These are phyloP conservation scores for Cercospora beticola DNA, from an alignment of 2,329 filamentous ascomycete genomes.

Conservation along the genomic window DNA sequence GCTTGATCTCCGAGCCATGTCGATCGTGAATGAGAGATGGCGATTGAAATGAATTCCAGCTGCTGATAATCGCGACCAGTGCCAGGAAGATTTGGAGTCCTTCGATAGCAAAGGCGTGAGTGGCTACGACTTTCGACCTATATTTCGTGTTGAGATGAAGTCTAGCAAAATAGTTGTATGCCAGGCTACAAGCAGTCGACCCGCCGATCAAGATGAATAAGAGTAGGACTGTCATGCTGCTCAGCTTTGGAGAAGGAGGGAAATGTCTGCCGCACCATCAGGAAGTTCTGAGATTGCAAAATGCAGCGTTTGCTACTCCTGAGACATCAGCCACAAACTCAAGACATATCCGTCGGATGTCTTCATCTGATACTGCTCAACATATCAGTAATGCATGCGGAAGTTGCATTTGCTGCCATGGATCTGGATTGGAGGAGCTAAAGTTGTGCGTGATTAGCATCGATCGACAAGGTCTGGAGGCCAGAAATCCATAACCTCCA, in stretches of 20 bases:
- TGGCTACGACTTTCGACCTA: not conserved
- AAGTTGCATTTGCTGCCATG: not conserved
- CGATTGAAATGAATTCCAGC: not conserved
- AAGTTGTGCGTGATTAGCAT: not conserved
- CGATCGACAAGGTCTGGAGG: too few relatives aligned
- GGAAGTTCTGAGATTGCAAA: not conserved
- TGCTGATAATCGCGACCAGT: not conserved
- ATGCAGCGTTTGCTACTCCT: not conserved
- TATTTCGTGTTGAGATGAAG: not conserved
- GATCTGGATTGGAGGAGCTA: not conserved
- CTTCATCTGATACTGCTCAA: not conserved
- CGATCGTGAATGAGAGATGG: not conserved
- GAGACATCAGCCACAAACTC: not conserved
- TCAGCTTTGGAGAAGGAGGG: too few relatives aligned
- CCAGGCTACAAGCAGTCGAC: slow-evolving; percentile 9
- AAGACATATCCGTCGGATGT: not conserved
- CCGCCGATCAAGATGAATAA: not conserved
- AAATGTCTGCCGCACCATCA: not conserved
- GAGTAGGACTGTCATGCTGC: not conserved
- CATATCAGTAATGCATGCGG: not conserved
- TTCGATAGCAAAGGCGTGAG: slow-evolving; percentile 21
- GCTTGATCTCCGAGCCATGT: not conserved
- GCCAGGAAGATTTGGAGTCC: slow-evolving; percentile 11
- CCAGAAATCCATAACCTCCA: too few relatives aligned
- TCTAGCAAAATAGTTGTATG: slow-evolving; percentile 7